Conservation (phyloP, 768 basidiomycete genomes). For the Cystoderma amianthinum region DNA sequence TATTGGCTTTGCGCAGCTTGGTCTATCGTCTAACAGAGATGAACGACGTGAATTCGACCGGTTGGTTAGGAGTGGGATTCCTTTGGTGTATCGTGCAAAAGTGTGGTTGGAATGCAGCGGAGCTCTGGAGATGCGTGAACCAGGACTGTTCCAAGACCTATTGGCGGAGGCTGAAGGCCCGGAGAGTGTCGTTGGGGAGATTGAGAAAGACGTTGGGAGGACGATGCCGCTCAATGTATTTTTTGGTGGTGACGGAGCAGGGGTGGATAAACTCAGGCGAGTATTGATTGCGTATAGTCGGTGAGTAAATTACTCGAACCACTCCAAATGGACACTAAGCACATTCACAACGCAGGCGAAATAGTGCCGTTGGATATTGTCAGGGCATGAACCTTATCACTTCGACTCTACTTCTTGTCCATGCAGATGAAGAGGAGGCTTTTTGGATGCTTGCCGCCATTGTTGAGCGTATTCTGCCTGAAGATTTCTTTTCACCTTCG, state of each 20-base stretch:
- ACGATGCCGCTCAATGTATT: constrained; percentile 94
- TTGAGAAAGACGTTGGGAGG: constrained; percentile 92
- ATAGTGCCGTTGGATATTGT: constrained; percentile 89
- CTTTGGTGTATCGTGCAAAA: constrained; percentile 80
- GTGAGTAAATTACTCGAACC: constrained; percentile 34
- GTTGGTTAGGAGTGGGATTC: constrained; percentile 82
- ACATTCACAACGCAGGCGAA: constrained; percentile 51
- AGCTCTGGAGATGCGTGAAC: constrained; percentile 42
- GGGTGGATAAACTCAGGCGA: constrained; percentile 85
- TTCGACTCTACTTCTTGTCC: constrained; percentile 86
- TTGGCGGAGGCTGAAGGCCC: constrained; percentile 33
- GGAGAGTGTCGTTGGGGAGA: constrained; percentile 61
- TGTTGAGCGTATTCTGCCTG: constrained; percentile 82
- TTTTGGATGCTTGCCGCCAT: constrained; percentile 93
- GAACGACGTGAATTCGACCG: constrained; percentile 76
- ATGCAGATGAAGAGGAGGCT: constrained; percentile 94
- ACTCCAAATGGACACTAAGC: background rate
- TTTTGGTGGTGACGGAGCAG: constrained; percentile 95
- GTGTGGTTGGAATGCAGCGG: constrained; percentile 94
- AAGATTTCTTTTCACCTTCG: constrained; percentile 90
- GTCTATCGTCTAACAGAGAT: constrained; percentile 66
- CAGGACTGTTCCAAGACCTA: background rate
- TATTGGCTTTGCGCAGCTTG: constrained; percentile 88
- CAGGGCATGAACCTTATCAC: constrained; percentile 96
- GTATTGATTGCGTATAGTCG: constrained; percentile 90